Base-by-base conservation (phyloP, 208 protist genomes). In the Leishmania lainsoni region DNA sequence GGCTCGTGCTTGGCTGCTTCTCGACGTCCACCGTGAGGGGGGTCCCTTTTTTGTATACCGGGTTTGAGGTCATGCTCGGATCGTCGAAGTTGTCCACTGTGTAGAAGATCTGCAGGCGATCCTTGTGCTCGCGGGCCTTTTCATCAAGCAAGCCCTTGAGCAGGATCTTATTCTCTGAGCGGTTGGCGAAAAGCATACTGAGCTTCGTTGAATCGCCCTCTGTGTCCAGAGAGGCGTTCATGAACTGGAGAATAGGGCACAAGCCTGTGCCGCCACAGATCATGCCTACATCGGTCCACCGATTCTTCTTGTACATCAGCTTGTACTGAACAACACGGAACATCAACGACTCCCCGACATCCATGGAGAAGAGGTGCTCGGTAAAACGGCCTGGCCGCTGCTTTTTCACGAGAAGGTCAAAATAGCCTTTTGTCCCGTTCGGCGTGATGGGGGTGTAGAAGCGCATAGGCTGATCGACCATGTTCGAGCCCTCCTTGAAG, bases 211-310 rank as follows among this genome's bases (percentile, higher is more conserved):
- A 92, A 88, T 98, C 96, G 20, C 92, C 86, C 35, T 87, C 87
- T 32, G 86, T 94, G 59, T 97, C 92, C 45, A 97, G 86, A 51
- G 94, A 93, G 80, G 91, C 94, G 69, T 93, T 90, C 76, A 97
- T 89, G 81, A 98, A 94, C 89, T 99, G 97, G 52, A 98, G 86
- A 79, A 98, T 93, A 4, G 97, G 96, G 79, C 96, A 98, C 63
- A 99, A 89, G 54, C 97, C 97, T 3, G 97, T 97, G 80, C 96
- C 96, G 71, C 95, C 96, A 58, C 87, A 91, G 87, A 98, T 96
- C 87, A 98, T 85, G 72, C 94, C 96, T 26, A 97, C 90, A 51
- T 97, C 83, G 22, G 84, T 83, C 87, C 92, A 97, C 39, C 86
- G 82, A 83, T 94, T 91, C 84, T 92, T 93, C 83, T 85, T 89